A percentile compares a stretch with the other conserved stretches of the same genome.
Evolutionary conservation across 345 rosid species (phyloP).

Genomic region (Eutrema japonicum): DNA sequence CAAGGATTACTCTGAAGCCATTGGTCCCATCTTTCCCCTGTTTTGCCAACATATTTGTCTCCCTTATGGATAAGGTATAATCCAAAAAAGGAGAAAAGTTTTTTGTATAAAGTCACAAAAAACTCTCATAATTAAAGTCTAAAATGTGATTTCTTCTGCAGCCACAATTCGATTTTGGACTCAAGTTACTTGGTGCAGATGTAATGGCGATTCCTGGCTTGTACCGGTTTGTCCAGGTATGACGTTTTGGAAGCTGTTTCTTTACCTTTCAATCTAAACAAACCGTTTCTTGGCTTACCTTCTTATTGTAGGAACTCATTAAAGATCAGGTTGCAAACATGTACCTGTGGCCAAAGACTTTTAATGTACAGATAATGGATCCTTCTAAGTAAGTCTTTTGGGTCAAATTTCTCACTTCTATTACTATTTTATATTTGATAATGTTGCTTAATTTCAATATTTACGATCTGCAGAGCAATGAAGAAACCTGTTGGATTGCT

Average conservation of each 20-base stretch:
- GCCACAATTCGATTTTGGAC: slow-evolving; percentile 97
- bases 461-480: slow-evolving; percentile 57
- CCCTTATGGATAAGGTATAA: slow-evolving; percentile 91
- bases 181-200: slow-evolving; percentile 87
- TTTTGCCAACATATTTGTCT: slow-evolving; percentile 85
- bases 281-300: not conserved
- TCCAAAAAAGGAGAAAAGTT: not conserved
- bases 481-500: slow-evolving; percentile 88
- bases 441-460: slow-evolving; percentile 1
- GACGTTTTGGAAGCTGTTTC: slow-evolving; percentile 1
- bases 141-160: slow-evolving; percentile 43
- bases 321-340: slow-evolving; percentile 93
- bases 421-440: not conserved
- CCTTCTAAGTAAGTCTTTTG: slow-evolving; percentile 59
- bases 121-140: not conserved
- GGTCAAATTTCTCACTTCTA: not conserved
- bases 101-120: not conserved
- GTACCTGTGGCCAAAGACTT: slow-evolving; percentile 95
- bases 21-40: slow-evolving; percentile 90
- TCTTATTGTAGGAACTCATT: slow-evolving; percentile 70
- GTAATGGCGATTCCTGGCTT: slow-evolving; percentile 96
- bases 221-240: slow-evolving; percentile 80
- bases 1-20: slow-evolving; percentile 94
- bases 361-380: slow-evolving; percentile 81
- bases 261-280: not conserved